Evolutionary conservation across 805 yeast genomes (phyloP), one percentile per base, ranked within the genome.

Genomic region (Kazachstania martiniae): DNA sequence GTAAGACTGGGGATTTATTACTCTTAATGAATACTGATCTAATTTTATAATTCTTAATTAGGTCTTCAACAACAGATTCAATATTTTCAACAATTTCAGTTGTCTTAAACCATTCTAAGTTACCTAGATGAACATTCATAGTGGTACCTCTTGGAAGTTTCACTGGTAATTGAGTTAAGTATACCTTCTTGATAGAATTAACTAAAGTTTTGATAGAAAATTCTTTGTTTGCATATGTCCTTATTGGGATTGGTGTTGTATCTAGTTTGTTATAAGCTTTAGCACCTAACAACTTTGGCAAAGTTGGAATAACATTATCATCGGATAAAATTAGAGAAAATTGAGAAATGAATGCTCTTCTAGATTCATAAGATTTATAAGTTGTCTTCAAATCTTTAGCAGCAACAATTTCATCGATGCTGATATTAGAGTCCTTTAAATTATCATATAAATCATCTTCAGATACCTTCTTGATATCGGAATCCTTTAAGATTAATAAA

Each of bases 221-320:
- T 41, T 56, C 38, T 33, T 49, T 42, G 19, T 51, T 38, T 28
- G 50, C 41, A 15, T 56, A 47, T 16, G 77, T 59, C 43, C 66
- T 65, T 34, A 84, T 62, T 14, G 87, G 77, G 25, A 80, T 55
- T 33, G 94, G 94, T 26, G 74, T 59, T 52, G 82, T 83, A 14
- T 66, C 59, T 24, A 69, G 58, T 31, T 66, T 66, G 53, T 74
- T 81, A 51, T 86, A 91, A 3, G 72, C 65, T 59, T 83, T 82
- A 35, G 96, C 95, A 34, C 95, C 95, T 42, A 91, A 63, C 23
- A 82, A 60, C 46, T 77, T 74, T 29, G 98, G 98, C 59, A 91
- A 67, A 38, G 82, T 65, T 18, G 86, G 74, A 33, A 85, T 65
- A 28, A 89, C 64, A 23, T 78, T 76, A 40, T 86, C 95, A 59